phyloP scores from a whole-genome alignment of 2,329 filamentous ascomycete species.

The Sporothrix brasiliensis region DNA sequence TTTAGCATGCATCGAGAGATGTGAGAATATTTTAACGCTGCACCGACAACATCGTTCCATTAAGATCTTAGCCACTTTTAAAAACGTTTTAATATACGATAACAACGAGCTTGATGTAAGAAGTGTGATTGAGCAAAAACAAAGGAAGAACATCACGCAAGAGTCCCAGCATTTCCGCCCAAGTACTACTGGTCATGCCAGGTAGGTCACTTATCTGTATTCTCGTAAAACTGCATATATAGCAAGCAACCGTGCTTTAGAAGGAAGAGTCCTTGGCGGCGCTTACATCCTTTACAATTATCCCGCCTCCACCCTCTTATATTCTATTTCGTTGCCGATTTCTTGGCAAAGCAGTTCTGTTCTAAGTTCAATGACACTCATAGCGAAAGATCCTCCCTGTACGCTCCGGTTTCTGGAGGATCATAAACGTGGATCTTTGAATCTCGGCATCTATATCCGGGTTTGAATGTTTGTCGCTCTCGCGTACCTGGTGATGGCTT shows the following conservation, averaged over 20 bases:
- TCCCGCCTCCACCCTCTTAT: background rate
- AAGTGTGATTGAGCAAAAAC: too few species aligned
- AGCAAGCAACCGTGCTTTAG: background rate
- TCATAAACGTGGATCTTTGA: background rate
- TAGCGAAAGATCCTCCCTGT: background rate
- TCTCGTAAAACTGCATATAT: too few species aligned
- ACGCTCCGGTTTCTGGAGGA: background rate
- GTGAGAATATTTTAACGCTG: background rate
- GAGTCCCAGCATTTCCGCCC: background rate
- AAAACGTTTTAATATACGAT: too few species aligned
- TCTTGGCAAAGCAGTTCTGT: background rate
- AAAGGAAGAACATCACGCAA: too few species aligned
- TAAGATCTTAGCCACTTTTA: too few species aligned
- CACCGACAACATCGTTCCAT: too few species aligned
- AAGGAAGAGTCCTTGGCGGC: background rate
- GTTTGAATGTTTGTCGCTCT: background rate
- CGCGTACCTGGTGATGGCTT: constrained; percentile 1
- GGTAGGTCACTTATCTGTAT: too few species aligned
- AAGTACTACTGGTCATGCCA: background rate
- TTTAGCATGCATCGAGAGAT: background rate
- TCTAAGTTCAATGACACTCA: background rate
- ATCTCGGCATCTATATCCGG: constrained; percentile 6
- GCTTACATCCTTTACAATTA: too few species aligned
- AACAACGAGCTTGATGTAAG: too few species aligned
- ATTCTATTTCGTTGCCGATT: background rate